Conservation (phyloP, 1,284 basidiomycete genomes). For the Heliocybe sulcata region DNA sequence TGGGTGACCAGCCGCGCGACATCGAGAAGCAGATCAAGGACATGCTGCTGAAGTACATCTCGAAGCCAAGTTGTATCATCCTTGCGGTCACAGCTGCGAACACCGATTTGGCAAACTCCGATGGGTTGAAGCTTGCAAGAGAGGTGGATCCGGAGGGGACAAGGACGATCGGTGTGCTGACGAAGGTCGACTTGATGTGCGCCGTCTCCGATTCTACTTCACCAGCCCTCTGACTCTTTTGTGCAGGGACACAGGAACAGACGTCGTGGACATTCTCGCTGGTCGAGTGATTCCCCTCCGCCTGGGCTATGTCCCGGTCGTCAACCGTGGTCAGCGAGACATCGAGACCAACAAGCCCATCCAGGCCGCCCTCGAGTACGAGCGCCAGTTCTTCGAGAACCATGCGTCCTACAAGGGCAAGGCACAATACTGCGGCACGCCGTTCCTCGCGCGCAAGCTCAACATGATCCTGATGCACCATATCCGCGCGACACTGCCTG, state of each 20-base stretch:
- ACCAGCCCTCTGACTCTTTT: slow-evolving; percentile 6
- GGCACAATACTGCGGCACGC: slow-evolving; percentile 94
- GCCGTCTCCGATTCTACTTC: slow-evolving; percentile 19
- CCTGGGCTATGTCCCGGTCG: slow-evolving; percentile 94
- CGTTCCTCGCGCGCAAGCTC: slow-evolving; percentile 94
- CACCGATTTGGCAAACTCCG: slow-evolving; percentile 96
- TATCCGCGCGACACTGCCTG: slow-evolving; percentile 92
- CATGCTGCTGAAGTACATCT: slow-evolving; percentile 95
- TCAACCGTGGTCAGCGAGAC: slow-evolving; percentile 96
- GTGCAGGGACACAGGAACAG: slow-evolving; percentile 87
- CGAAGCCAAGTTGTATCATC: slow-evolving; percentile 85
- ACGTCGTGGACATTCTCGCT: slow-evolving; percentile 97
- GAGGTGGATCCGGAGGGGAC: slow-evolving; percentile 96
- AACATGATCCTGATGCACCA: slow-evolving; percentile 99
- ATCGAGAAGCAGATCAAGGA: slow-evolving; percentile 98
- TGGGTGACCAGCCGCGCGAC: slow-evolving; percentile 96
- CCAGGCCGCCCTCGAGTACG: slow-evolving; percentile 77
- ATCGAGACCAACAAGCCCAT: slow-evolving; percentile 89
- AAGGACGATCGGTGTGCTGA: slow-evolving; percentile 95
- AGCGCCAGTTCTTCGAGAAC: slow-evolving; percentile 90
- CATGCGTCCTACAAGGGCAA: slow-evolving; percentile 92
- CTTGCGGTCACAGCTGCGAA: slow-evolving; percentile 96
- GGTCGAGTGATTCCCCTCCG: slow-evolving; percentile 94
- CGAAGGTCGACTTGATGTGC: slow-evolving; percentile 96
- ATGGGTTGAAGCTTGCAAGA: slow-evolving; percentile 93